Evolutionary conservation across 2,329 filamentous ascomycete species (phyloP), one percentile per base, ranked within the genome.

Genomic region (Plenodomus biglobosus): DNA sequence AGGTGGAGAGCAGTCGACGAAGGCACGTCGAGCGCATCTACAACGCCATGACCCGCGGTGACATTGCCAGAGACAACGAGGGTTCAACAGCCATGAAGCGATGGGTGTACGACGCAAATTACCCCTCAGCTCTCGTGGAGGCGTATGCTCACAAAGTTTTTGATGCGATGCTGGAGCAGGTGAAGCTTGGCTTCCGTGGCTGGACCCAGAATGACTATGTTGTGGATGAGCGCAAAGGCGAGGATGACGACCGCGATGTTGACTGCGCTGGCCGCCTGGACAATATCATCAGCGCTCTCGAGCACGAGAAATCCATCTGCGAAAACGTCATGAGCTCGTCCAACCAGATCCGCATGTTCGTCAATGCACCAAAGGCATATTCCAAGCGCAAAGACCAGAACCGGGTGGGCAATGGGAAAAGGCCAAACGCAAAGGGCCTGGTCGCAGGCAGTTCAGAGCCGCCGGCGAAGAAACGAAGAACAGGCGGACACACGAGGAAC

Each of bases 121-220:
- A 71, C 41, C 49, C 59, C 1, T 49, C 62, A 10, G 50, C 56
- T n/a, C 44, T 69, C 1, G 60, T 71, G 0, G 68, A 70, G 48
- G 61, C 68, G 10, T 65, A 65, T 36, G 59, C 66, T 6, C 65
- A 71, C 46, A 69, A 70, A 38, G 52, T 71, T 8, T 59, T 70
- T 13, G 67, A 71, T 42, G 65, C 61, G 44, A 43, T 70, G 16
- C 42, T 71, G 2, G 42, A 55, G 22, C 67, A 69, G 37, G 64
- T 59, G 3, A 61, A 61, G 21, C 44, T 61, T 8, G 68, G 68
- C 0, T 71, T 69, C 30, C 64, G 67, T 11, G 68, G 67, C 7
- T 71, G 66, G 65, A 50, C 56, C 10, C 67, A 70, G 40, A 69
- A 69, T 37, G 68, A 71, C 48, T 70, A 71, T 40, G 64, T 65